phyloP scores from a whole-genome alignment of 2,329 filamentous ascomycete genomes.

The Paraphaeosphaeria minitans region DNA sequence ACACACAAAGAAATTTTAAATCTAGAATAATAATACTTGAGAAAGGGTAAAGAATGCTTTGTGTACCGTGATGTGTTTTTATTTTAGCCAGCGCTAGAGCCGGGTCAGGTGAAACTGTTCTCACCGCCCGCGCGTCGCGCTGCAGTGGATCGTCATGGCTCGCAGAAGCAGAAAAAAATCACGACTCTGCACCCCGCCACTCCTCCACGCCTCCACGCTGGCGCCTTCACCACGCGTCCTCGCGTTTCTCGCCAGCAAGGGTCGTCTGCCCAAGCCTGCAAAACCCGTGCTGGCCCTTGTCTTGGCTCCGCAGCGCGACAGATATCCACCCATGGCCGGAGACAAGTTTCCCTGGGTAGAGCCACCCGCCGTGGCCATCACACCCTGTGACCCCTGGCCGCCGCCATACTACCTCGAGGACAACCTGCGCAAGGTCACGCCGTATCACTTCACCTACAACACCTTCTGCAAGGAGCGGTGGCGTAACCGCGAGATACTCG shows the following conservation, averaged over 20 bases:
- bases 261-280: conserved; percentile 41
- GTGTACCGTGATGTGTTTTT: no score
- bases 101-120: no score
- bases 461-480: conserved; percentile 94
- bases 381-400: conserved; percentile 60
- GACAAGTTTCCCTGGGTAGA: conserved; percentile 48
- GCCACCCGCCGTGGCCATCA: conserved; percentile 57
- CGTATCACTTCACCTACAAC: conserved; percentile 94
- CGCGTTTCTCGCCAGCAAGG: conserved; percentile 58
- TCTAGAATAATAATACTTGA: no score
- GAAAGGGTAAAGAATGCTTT: no score
- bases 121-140: no score
- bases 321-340: conserved; percentile 34
- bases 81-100: no score
- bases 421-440: conserved; percentile 79
- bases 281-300: conserved; percentile 54
- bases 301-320: conserved; percentile 33
- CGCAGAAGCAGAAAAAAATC: conserved; percentile 4
- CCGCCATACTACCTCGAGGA: conserved; percentile 82
- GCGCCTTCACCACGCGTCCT: conserved; percentile 59
- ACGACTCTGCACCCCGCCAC: conserved; percentile 17
- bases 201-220: conserved; percentile 39
- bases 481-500: conserved; percentile 78
- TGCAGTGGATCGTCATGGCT: background rate
- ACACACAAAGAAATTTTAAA: no score